phyloP scores from a whole-genome alignment of 1,139 yeast genomes.

The Lodderomyces elongisporus region DNA sequence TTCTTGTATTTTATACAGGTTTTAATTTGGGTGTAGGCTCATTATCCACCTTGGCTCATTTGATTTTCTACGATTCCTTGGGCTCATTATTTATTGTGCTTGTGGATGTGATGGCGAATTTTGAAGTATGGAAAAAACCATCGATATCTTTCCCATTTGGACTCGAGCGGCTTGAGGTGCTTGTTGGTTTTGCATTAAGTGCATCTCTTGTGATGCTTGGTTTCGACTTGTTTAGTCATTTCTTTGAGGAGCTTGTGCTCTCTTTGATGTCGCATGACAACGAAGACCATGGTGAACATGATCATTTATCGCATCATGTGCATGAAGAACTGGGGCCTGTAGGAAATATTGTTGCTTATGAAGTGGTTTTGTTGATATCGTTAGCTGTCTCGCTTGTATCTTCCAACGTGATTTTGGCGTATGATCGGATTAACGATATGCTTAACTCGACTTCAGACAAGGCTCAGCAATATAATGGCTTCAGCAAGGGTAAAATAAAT shows the following conservation, averaged over 20 bases:
- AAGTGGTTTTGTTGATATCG: slow-evolving; percentile 23
- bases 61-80: slow-evolving; percentile 79
- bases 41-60: slow-evolving; percentile 77
- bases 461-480: not conserved
- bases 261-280: slow-evolving; percentile 37
- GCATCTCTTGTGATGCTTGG: slow-evolving; percentile 88
- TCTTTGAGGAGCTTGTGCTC: slow-evolving; percentile 68
- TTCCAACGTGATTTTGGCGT: slow-evolving; percentile 32
- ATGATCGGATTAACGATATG: slow-evolving; percentile 33
- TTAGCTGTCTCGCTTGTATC: slow-evolving; percentile 32
- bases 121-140: slow-evolving; percentile 87
- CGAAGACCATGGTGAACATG: slow-evolving; percentile 22
- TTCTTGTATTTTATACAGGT: slow-evolving; percentile 58
- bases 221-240: slow-evolving; percentile 78
- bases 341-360: slow-evolving; percentile 31
- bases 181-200: slow-evolving; percentile 82
- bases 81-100: slow-evolving; percentile 67
- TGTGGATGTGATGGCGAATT: slow-evolving; percentile 79
- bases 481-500: not conserved
- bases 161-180: slow-evolving; percentile 77
- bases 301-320: slow-evolving; percentile 46
- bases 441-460: slow-evolving; percentile 11
- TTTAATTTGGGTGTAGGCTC: slow-evolving; percentile 54
- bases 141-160: slow-evolving; percentile 89
- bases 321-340: slow-evolving; percentile 41